Evolutionary conservation across 306 rosid species (phyloP).

Genomic region (Fragaria nilgerrensis): DNA sequence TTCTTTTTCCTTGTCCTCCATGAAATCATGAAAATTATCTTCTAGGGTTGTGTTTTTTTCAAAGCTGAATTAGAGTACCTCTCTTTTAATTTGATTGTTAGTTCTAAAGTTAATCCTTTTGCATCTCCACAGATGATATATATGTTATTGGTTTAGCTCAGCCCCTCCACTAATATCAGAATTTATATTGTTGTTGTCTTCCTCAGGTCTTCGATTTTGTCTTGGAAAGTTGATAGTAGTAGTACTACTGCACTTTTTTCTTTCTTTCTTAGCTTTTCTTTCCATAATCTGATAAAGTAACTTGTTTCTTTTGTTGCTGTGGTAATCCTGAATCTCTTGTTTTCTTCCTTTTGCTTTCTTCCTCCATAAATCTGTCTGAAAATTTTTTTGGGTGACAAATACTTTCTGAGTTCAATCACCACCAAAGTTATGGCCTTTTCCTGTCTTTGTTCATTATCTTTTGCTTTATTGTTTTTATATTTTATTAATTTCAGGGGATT

Average conservation of each 20-base stretch:
- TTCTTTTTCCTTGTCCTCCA: constrained; percentile 38
- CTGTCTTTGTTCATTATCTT: neutral
- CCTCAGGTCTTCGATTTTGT: constrained; percentile 37
- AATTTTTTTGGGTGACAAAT: constrained; percentile 9
- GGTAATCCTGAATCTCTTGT: constrained; percentile 48
- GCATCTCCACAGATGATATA: constrained; percentile 23
- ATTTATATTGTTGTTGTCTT: constrained; percentile 34
- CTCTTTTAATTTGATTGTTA: constrained; percentile 25
- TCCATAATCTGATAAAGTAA: constrained; percentile 44
- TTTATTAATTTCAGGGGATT: constrained; percentile 38
- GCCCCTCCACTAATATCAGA: constrained; percentile 38
- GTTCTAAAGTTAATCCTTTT: constrained; percentile 31
- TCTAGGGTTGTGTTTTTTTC: constrained; percentile 29
- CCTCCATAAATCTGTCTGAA: constrained; percentile 13
- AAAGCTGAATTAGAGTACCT: constrained; percentile 26
- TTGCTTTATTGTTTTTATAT: constrained; percentile 16
- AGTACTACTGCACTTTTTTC: constrained; percentile 41
- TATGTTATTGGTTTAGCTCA: constrained; percentile 35
- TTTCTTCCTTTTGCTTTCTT: constrained; percentile 34
- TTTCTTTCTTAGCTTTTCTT: constrained; percentile 23
- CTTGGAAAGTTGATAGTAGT: constrained; percentile 40
- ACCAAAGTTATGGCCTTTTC: constrained; percentile 31
- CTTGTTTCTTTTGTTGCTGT: constrained; percentile 39
- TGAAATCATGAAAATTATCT: constrained; percentile 41
- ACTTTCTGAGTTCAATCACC: constrained; percentile 5